Conservation (phyloP, 1,284 basidiomycete species). For the Vanrija humicola region DNA sequence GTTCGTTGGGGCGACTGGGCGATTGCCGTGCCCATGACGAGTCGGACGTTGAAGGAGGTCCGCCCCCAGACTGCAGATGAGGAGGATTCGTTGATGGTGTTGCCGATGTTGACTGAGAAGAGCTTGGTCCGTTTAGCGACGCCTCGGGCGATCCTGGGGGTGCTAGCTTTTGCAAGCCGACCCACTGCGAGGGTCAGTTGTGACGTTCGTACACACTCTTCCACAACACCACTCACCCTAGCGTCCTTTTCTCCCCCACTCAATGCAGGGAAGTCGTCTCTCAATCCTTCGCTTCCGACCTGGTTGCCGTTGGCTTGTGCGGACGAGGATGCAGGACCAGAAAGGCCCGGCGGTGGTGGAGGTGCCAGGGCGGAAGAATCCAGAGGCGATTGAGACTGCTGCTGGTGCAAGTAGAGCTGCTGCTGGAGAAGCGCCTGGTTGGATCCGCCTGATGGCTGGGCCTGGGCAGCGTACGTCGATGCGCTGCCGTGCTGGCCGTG, state of each 20-base stretch:
- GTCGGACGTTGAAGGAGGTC: slow-evolving; percentile 29
- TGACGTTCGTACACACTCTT: background rate
- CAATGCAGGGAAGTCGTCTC: slow-evolving; percentile 48
- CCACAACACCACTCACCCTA: slow-evolving; percentile 18
- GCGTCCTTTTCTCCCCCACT: slow-evolving; percentile 23
- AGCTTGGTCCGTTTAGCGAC: slow-evolving; percentile 25
- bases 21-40: slow-evolving; percentile 33
- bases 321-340: slow-evolving; percentile 28
- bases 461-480: slow-evolving; percentile 39
- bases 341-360: slow-evolving; percentile 46
- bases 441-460: slow-evolving; percentile 26
- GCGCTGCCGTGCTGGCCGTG: slow-evolving; percentile 19
- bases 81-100: slow-evolving; percentile 35
- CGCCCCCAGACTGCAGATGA: slow-evolving; percentile 17
- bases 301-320: slow-evolving; percentile 29
- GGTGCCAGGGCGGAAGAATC: slow-evolving; percentile 34
- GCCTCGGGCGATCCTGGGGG: slow-evolving; percentile 15
- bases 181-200: slow-evolving; percentile 24
- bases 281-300: slow-evolving; percentile 18
- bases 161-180: slow-evolving; percentile 15
- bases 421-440: slow-evolving; percentile 17
- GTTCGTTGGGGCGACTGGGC: slow-evolving; percentile 36
- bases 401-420: slow-evolving; percentile 17
- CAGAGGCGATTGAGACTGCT: slow-evolving; percentile 40
- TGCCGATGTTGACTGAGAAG: slow-evolving; percentile 30